Evolutionary conservation across 2,329 filamentous ascomycete genomes (phyloP).

Genomic region (Penicillium sp.): DNA sequence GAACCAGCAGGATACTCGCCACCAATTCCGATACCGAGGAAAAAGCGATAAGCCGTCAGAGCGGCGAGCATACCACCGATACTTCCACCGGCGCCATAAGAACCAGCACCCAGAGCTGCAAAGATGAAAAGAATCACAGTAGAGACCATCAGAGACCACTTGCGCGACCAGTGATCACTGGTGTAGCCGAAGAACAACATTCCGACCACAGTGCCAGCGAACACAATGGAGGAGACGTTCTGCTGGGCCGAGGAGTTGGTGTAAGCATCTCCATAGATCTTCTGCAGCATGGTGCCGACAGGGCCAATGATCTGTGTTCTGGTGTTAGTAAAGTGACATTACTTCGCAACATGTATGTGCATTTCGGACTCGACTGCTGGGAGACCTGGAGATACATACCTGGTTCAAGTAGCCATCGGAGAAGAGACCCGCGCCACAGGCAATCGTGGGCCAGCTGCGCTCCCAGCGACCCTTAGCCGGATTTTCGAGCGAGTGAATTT

Average conservation of each 20-base stretch:
- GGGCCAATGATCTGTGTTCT: conserved; percentile 72
- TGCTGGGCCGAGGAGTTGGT: conserved; percentile 66
- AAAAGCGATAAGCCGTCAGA: conserved; percentile 81
- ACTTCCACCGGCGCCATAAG: conserved; percentile 73
- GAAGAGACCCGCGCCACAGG: conserved; percentile 87
- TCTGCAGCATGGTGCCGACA: conserved; percentile 73
- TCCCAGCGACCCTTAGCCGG: conserved; percentile 50
- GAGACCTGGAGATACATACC: conserved; percentile 48
- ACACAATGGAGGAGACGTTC: conserved; percentile 80
- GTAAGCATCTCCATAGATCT: conserved; percentile 72
- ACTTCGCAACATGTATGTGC: not conserved
- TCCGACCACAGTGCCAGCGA: conserved; percentile 81
- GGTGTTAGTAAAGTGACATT: conserved; percentile 3
- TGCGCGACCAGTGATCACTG: conserved; percentile 81
- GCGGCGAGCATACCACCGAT: conserved; percentile 73
- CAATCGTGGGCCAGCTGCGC: conserved; percentile 72
- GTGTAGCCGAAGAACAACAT: conserved; percentile 80
- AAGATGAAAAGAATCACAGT: conserved; percentile 85
- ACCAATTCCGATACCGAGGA: conserved; percentile 77
- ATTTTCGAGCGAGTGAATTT: conserved; percentile 29
- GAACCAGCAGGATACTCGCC: conserved; percentile 64
- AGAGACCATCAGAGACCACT: conserved; percentile 76
- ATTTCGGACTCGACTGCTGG: not conserved
- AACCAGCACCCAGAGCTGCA: conserved; percentile 74
- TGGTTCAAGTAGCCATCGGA: conserved; percentile 92